Conservation (phyloP, 306 rosid genomes). For the Lathyrus aphaca region DNA sequence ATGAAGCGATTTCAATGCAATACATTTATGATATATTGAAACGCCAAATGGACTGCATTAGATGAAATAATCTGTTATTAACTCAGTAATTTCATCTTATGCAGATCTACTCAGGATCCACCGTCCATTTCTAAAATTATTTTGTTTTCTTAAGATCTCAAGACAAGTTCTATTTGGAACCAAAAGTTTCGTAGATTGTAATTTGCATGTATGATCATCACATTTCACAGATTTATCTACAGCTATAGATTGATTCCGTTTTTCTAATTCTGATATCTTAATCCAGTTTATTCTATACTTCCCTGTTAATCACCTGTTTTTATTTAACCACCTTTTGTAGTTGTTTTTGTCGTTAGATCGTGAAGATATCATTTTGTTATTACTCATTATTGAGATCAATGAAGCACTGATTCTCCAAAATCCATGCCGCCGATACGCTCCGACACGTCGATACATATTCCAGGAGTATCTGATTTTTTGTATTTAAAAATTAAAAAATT, state of each 20-base stretch:
- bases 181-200: too few species aligned
- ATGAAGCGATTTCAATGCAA: too few species aligned
- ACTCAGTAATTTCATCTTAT: neutral
- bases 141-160: neutral
- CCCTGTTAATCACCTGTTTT: neutral
- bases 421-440: too few species aligned
- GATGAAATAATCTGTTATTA: neutral
- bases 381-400: too few species aligned
- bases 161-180: neutral
- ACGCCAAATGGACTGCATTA: too few species aligned
- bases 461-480: too few species aligned
- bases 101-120: neutral
- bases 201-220: neutral
- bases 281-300: neutral
- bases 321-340: neutral
- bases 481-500: too few species aligned
- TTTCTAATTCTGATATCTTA: neutral
- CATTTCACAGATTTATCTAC: constrained; percentile 1
- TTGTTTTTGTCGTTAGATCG: too few species aligned
- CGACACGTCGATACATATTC: too few species aligned
- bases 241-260: neutral
- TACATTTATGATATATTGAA: too few species aligned
- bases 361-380: neutral
- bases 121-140: neutral
- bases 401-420: too few species aligned